Percentiles rank a stretch among this genome's conserved stretches.
Conservation (phyloP, 2,329 filamentous ascomycete species). For the Endoconidiophora laricicola region DNA sequence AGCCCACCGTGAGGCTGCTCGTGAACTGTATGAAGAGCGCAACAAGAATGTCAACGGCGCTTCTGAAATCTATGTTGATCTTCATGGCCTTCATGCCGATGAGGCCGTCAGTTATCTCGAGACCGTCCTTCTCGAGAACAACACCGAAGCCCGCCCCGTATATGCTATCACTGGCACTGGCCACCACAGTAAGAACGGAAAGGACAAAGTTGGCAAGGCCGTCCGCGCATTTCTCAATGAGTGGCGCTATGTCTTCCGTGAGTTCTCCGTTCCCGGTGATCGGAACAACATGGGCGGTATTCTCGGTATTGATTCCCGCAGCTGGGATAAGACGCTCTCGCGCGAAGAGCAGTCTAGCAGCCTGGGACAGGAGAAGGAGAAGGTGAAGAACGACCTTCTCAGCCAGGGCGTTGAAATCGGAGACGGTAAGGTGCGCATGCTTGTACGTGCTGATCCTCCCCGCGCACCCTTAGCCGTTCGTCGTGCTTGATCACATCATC, state of each 20-base stretch:
- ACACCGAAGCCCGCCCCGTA: constrained; percentile 53
- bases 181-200: constrained; percentile 95
- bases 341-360: constrained; percentile 25
- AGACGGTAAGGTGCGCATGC: constrained; percentile 47
- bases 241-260: constrained; percentile 87
- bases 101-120: constrained; percentile 92
- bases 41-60: constrained; percentile 49
- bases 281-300: constrained; percentile 66
- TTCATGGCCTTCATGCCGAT: constrained; percentile 96
- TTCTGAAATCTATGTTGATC: constrained; percentile 78
- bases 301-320: constrained; percentile 48
- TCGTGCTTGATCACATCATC: constrained; percentile 2
- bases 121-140: constrained; percentile 70
- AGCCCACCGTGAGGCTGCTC: constrained; percentile 84
- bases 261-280: constrained; percentile 94
- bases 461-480: not conserved
- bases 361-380: constrained; percentile 14
- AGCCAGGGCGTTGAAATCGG: constrained; percentile 52
- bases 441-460: constrained; percentile 32
- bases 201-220: constrained; percentile 94
- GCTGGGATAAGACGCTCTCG: constrained; percentile 45
- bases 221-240: constrained; percentile 83
- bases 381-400: constrained; percentile 38
- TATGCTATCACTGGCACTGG: constrained; percentile 96
- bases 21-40: constrained; percentile 81